Percentiles rank a stretch among this genome's conserved stretches.
phyloP scores from a whole-genome alignment of 2,329 filamentous ascomycete species.

The Cladosporium sp. region DNA sequence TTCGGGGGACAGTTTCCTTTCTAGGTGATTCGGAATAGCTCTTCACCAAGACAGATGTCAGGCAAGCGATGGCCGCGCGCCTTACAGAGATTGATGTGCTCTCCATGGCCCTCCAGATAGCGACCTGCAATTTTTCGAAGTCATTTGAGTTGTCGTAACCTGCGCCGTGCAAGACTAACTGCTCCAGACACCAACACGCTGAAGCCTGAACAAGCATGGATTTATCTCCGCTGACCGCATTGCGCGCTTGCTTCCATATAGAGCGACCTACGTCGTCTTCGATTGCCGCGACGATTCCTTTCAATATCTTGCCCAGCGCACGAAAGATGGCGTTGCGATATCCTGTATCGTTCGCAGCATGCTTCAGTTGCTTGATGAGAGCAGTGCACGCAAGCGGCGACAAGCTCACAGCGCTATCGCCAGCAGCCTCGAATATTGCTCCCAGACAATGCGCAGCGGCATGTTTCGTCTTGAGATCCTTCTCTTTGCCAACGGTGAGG shows the following conservation, averaged over 20 bases:
- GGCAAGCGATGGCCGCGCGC: conserved; percentile 79
- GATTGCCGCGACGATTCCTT: conserved; percentile 69
- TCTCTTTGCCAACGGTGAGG: conserved; percentile 72
- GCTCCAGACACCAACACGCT: conserved; percentile 74
- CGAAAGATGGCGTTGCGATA: conserved; percentile 74
- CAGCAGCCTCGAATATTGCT: conserved; percentile 84
- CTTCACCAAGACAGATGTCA: conserved; percentile 79
- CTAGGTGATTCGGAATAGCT: conserved; percentile 63
- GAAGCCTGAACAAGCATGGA: conserved; percentile 73
- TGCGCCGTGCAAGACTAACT: conserved; percentile 65
- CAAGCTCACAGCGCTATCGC: conserved; percentile 84
- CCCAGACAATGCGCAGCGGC: conserved; percentile 84
- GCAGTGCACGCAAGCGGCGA: conserved; percentile 70
- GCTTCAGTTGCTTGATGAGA: conserved; percentile 75
- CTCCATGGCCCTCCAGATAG: conserved; percentile 83
- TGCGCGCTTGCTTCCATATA: conserved; percentile 87
- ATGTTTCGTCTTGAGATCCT: conserved; percentile 75
- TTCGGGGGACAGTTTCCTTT: conserved; percentile 50
- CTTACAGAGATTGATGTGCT: conserved; percentile 70
- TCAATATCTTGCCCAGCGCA: conserved; percentile 69
- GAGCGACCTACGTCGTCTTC: conserved; percentile 85
- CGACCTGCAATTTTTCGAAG: conserved; percentile 80
- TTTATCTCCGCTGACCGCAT: conserved; percentile 73
- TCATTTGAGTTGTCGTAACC: conserved; percentile 88
- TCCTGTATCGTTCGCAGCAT: conserved; percentile 73